Evolutionary conservation across 1,284 basidiomycete genomes (phyloP).

Genomic region (Sphagnurus paluster): DNA sequence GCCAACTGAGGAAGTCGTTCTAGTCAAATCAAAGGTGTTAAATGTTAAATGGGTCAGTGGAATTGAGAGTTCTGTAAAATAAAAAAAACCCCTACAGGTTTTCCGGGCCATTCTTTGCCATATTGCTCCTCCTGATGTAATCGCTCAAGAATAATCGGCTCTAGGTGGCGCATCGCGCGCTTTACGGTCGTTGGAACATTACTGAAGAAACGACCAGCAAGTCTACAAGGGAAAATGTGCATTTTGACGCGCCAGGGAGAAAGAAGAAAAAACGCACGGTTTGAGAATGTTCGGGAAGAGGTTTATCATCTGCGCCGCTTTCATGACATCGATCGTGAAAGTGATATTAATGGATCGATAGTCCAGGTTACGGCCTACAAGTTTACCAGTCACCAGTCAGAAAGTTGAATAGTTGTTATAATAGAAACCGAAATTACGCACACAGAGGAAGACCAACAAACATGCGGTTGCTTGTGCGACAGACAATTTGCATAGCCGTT

Average conservation of each 20-base stretch:
- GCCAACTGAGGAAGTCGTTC: constrained; percentile 40
- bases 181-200: no score
- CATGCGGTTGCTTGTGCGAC: constrained; percentile 34
- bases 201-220: no score
- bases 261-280: constrained; percentile 17
- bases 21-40: no score
- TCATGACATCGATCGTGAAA: constrained; percentile 13
- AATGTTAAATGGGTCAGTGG: no score
- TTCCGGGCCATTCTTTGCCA: not conserved
- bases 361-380: constrained; percentile 15
- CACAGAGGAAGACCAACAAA: constrained; percentile 43
- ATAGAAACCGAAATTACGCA: constrained; percentile 16
- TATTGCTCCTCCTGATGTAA: no score
- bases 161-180: no score
- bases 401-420: not conserved
- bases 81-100: not conserved
- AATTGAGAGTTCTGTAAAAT: not conserved
- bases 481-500: constrained; percentile 32
- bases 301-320: constrained; percentile 10
- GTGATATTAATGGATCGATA: constrained; percentile 13
- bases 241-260: no score
- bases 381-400: not conserved
- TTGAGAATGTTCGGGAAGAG: constrained; percentile 17
- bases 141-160: no score
- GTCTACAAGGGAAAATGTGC: no score